Base-by-base conservation (phyloP, 139 green algal genomes). In the Haematococcus sp. region DNA sequence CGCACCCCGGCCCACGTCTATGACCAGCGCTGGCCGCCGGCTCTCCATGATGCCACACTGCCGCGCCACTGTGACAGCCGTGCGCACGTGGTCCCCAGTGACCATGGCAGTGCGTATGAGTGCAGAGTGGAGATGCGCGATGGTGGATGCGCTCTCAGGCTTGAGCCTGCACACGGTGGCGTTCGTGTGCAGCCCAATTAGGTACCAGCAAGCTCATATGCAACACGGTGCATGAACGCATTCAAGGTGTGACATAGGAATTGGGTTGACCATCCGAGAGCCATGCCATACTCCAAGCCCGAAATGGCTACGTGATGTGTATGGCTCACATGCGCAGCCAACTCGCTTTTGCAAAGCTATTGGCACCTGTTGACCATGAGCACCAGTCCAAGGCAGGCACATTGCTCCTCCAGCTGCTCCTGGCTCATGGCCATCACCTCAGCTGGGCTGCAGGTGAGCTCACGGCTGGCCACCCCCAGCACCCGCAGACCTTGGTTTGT, bases 401-500 rank as follows among this genome's bases (percentile, higher is more conserved):
- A 16, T 22, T 20, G 20, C 31, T 51, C 68, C 51, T 74, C 68
- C 2, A 66, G 52, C 30, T 33, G 9, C 13, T 67, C 64, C 52
- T 74, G 68, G 68, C 23, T 54, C 20, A 66, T 22, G 31, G 28
- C 11, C 52, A 74, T 44, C 31, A 63, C 66, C 25, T 61, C 15
- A 35, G 31, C 19, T 1, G 66, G 46, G 35, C 17, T 40, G 9
- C 20, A 58, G 2, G 25, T 3, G 22, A 72, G 9, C 44, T 63
- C n/a, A 3, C 46, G 44, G 4, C 15, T 49, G 4, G 68, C 68
- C 31, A 74, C 49, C 19, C n/a, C 68, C 31, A 74, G 54, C 49
- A 74, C 68, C 1, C 68, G 52, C 76, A 86, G 49, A 28, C 80
- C 80, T 54, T 86, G 55, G 22, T 74, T 63, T 2, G 80, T 86